phyloP scores from a whole-genome alignment of 2,329 filamentous ascomycete species.

The Hypoxylon sp. region DNA sequence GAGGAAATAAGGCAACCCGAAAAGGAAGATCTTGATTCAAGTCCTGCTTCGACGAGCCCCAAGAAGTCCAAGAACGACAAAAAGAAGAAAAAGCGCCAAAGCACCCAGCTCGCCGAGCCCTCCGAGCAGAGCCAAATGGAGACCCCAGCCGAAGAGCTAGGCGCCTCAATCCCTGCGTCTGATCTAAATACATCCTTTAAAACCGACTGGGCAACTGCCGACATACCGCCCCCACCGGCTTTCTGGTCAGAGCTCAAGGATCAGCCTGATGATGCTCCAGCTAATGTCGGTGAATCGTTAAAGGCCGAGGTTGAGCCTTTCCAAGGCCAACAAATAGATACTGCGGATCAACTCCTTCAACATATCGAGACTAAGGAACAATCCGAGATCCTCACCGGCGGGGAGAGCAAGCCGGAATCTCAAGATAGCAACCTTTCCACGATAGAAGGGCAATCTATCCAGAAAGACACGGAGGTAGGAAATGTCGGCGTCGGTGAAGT shows the following conservation, averaged over 20 bases:
- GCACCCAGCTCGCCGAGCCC: slow-evolving; percentile 46
- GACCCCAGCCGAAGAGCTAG: slow-evolving; percentile 25
- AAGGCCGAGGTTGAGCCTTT: slow-evolving; percentile 17
- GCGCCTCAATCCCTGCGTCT: slow-evolving; percentile 15
- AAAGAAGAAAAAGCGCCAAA: slow-evolving; percentile 48
- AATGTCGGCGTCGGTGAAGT: slow-evolving; percentile 2
- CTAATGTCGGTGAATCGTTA: slow-evolving; percentile 7
- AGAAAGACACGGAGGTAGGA: slow-evolving; percentile 5
- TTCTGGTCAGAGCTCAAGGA: slow-evolving; percentile 15
- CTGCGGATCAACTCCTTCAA: slow-evolving; percentile 15
- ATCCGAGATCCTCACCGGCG: slow-evolving; percentile 2
- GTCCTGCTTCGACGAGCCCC: slow-evolving; percentile 21
- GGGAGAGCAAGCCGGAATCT: neutral
- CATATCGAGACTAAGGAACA: slow-evolving; percentile 17
- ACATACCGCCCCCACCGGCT: slow-evolving; percentile 26
- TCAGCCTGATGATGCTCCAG: slow-evolving; percentile 11
- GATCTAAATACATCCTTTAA: slow-evolving; percentile 27
- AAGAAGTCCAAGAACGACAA: slow-evolving; percentile 49
- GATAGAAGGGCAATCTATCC: slow-evolving; percentile 40
- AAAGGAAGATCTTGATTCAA: slow-evolving; percentile 35
- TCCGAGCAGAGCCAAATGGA: slow-evolving; percentile 40
- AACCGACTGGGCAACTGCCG: slow-evolving; percentile 25
- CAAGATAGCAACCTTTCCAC: slow-evolving; percentile 7
- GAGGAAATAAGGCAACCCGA: slow-evolving; percentile 33
- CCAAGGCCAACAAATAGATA: slow-evolving; percentile 20